Conservation (phyloP, 2,329 filamentous ascomycete genomes). For the Stachybotrys echinatus region DNA sequence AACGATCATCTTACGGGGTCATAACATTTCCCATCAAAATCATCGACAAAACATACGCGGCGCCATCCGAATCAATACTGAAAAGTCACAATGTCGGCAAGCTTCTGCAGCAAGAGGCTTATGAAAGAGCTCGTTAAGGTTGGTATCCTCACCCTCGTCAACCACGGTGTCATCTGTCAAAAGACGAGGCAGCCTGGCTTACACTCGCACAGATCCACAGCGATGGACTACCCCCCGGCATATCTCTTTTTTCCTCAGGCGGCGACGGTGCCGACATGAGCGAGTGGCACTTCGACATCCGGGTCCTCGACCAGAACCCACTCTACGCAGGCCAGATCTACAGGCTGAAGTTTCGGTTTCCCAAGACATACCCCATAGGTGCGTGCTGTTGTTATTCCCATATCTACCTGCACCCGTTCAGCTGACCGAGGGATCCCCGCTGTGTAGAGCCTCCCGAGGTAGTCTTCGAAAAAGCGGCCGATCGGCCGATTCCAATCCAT, state of each 20-base stretch:
- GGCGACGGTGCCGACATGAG: constrained; percentile 65
- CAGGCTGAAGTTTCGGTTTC: constrained; percentile 83
- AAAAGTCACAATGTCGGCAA: constrained; percentile 28
- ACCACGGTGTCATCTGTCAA: background rate
- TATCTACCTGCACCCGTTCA: background rate
- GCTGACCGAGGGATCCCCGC: background rate
- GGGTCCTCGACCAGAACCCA: constrained; percentile 84
- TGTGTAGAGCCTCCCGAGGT: constrained; percentile 85
- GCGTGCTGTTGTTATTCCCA: constrained; percentile 17
- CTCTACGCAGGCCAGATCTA: constrained; percentile 77
- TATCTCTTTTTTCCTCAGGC: constrained; percentile 66
- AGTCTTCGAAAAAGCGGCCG: constrained; percentile 66
- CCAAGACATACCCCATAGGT: constrained; percentile 85
- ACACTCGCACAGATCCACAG: constrained; percentile 42
- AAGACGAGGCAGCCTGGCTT: background rate
- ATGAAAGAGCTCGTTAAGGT: constrained; percentile 57
- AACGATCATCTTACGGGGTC: background rate
- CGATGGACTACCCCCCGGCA: constrained; percentile 57
- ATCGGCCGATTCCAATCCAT: constrained; percentile 79
- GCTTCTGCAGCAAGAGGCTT: constrained; percentile 50
- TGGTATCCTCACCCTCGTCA: background rate
- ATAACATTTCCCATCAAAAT: background rate
- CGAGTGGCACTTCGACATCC: constrained; percentile 89
- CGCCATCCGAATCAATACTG: background rate
- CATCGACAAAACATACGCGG: background rate